Percentiles rank a stretch among this genome's conserved stretches.
phyloP scores from a whole-genome alignment of 495 filamentous ascomycete genomes.

The Neurospora sp. region DNA sequence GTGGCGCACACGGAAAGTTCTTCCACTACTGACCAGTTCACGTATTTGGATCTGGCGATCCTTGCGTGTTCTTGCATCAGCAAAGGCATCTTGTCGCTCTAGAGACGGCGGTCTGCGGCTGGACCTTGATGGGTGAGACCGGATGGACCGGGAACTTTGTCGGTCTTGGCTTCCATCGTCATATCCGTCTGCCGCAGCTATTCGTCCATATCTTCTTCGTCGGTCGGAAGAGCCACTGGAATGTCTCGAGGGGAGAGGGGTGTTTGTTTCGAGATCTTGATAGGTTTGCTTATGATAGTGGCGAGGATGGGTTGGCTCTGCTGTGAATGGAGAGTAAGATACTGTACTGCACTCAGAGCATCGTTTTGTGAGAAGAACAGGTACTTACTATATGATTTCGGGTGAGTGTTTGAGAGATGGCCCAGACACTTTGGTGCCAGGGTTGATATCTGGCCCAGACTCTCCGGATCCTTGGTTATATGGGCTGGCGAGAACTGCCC shows the following conservation, averaged over 20 bases:
- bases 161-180: neutral
- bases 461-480: neutral
- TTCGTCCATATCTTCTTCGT: neutral
- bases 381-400: neutral
- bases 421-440: neutral
- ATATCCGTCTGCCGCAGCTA: neutral
- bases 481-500: neutral
- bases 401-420: neutral
- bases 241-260: neutral
- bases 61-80: neutral
- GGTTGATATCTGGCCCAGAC: neutral
- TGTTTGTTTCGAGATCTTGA: neutral
- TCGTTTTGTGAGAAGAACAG: neutral
- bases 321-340: neutral
- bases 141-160: neutral
- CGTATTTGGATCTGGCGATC: neutral
- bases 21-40: neutral
- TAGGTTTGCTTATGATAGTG: neutral
- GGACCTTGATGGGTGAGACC: neutral
- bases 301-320: neutral
- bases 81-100: neutral
- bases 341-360: neutral
- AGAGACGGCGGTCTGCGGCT: neutral
- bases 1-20: neutral
- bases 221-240: neutral